Evolutionary conservation across 129 eudicot genomes (phyloP), one percentile per base, ranked within the genome.

Genomic region (Dittrichia graveolens): DNA sequence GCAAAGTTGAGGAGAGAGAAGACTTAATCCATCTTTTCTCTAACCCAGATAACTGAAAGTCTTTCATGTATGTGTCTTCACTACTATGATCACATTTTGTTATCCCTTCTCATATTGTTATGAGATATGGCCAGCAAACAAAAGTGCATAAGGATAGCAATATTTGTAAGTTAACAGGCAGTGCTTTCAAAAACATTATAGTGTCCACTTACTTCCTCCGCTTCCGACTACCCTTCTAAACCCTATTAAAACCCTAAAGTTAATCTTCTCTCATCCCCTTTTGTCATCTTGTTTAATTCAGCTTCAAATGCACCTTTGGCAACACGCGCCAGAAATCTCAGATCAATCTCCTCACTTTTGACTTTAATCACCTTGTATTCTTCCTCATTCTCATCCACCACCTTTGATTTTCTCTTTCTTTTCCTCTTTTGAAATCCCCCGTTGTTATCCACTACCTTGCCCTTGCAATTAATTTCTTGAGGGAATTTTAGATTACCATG

Each of bases 181-280:
- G 45, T 6, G 48, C 76, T n/a, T 77, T 62, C 65, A 42, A 14
- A 16, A 77, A 70, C 24, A 13, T 3, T 6, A 34, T 15, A 8
- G 81, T 71, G 3, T 61, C 64, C 0, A 77, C 76, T 10, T 69
- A 77, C 76, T 43, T 77, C 76, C 81, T 53, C 65, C 76, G 71
- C 53, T 15, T 77, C 71, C 81, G 76, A 69, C 5, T 71, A 47
- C 58, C 81, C 76, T 9, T 70, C 57, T 61, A 77, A 77, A 69
- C 57, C 58, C 1, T 11, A 14, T 8, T 69, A 24, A 77, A 77
- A 69, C 65, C 56, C 76, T 50, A 77, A 7, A 69, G 40, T 3
- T 69, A 72, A 61, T 42, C 76, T 61, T 69, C 76, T 15, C 48
- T 35, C 81, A 77, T 61, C 47, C 48, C 71, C 45, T 24, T 16